phyloP scores from a whole-genome alignment of 148 eudicot species.

The Persicaria maculosa region DNA sequence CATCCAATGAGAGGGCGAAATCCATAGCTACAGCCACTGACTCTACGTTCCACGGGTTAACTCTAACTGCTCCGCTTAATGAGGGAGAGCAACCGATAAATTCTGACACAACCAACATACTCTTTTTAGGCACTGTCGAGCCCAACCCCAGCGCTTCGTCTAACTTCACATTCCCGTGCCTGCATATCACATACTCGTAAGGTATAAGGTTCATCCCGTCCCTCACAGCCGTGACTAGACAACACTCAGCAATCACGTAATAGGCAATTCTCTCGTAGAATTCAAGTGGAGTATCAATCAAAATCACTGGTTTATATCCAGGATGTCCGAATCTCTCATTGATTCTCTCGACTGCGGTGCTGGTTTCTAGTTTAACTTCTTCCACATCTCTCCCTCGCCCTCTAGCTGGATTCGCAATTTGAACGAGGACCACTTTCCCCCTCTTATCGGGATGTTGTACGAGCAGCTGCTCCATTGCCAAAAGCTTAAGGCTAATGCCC shows the following conservation, averaged over 20 bases:
- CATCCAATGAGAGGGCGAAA: constrained; percentile 42
- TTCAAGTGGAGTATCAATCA: constrained; percentile 56
- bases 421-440: constrained; percentile 65
- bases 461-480: constrained; percentile 76
- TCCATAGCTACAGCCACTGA: constrained; percentile 74
- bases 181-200: constrained; percentile 63
- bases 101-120: constrained; percentile 86
- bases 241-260: constrained; percentile 70
- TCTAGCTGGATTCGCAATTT: constrained; percentile 83
- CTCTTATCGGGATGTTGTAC: constrained; percentile 61
- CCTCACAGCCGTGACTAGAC: constrained; percentile 82
- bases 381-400: constrained; percentile 75
- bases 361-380: constrained; percentile 65
- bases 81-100: constrained; percentile 88
- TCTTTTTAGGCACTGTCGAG: constrained; percentile 47
- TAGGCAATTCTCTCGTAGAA: constrained; percentile 69
- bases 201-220: constrained; percentile 92
- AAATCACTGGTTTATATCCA: constrained; percentile 61
- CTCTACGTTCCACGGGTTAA: constrained; percentile 83
- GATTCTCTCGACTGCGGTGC: constrained; percentile 47
- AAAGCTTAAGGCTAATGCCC: constrained; percentile 72
- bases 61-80: constrained; percentile 78
- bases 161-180: constrained; percentile 58
- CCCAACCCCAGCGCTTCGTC: constrained; percentile 40
- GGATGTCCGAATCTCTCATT: constrained; percentile 43